phyloP scores from a whole-genome alignment of 176 grass and related monocot species.

The Guadua angustifolia region DNA sequence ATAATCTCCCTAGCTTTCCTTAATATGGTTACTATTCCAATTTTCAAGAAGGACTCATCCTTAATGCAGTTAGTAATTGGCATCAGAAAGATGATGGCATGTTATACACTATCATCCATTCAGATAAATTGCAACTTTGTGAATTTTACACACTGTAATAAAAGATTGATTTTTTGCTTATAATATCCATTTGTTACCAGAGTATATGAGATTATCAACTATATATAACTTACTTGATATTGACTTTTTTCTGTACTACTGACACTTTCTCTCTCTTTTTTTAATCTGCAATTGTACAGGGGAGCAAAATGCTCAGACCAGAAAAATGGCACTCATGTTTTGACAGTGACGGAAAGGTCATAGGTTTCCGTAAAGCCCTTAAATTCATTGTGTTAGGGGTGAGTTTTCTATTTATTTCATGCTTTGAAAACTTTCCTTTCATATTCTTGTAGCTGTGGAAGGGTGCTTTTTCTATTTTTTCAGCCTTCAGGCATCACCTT shows the following conservation, averaged over 20 bases:
- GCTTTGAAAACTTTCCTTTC: not conserved
- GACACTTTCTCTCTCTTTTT: slow-evolving; percentile 5
- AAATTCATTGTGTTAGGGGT: slow-evolving; percentile 94
- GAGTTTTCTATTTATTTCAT: slow-evolving; percentile 44
- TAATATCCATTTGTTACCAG: not conserved
- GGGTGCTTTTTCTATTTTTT: not conserved
- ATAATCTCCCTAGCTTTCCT: not conserved
- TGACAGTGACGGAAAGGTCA: slow-evolving; percentile 72
- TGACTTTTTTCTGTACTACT: slow-evolving; percentile 6
- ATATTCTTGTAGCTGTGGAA: slow-evolving; percentile 21
- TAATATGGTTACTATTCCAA: not conserved
- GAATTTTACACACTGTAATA: not conserved
- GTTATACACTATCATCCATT: not conserved
- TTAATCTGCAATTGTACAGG: slow-evolving; percentile 48
- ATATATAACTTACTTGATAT: not conserved
- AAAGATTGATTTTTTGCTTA: not conserved
- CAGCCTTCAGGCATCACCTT: not conserved
- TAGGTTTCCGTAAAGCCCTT: slow-evolving; percentile 82
- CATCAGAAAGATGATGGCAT: not conserved
- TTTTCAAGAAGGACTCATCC: not conserved
- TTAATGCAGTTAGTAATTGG: not conserved
- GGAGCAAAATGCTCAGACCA: slow-evolving; percentile 82
- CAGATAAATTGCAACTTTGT: not conserved
- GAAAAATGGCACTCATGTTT: slow-evolving; percentile 91
- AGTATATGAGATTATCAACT: slow-evolving; percentile 13